Base-by-base conservation (phyloP, 1,284 basidiomycete genomes). In the Ganoderma multipileum region DNA sequence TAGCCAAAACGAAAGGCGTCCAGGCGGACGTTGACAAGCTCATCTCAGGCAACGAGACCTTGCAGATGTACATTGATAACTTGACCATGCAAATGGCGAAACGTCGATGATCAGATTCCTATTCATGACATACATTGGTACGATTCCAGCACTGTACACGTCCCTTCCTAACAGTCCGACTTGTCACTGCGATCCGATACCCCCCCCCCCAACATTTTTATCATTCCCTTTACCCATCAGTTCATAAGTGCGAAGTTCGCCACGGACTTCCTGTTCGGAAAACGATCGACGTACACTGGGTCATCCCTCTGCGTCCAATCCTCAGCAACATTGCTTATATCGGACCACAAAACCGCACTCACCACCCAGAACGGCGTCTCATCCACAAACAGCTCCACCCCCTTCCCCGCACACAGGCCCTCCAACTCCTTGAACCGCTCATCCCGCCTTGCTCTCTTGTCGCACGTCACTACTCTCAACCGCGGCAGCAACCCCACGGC, bases 21-120 rank as follows among this genome's bases (percentile, higher is more conserved):
- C 91, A 95, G 78, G 84, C 83, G 66, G 94, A 95, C 73, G 86
- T 93, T 20, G 90, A 93, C 69, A 94, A 93, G 78, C 83, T 95
- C 26, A 82, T 84, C 2, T 91, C 92, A 0, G 91, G 91, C 66
- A 95, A 95, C 73, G 89, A 91, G 71, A 95, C 90, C 5, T 80
- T 95, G 66, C 94, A 95, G 78, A 92, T 91, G 88, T 95, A 95
- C 76, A 95, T 95, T 75, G 93, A 95, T 78, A 95, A 95, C 74
- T 77, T 95, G 71, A 95, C 94, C 0, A 85, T 92, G 76, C 90
- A 95, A 79, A 93, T 94, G 88, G 91, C 92, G 36, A 92, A 89
- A 77, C 83, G 90, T 71, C 85, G 91, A 78, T 92, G 79, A 83
- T n/a, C 55, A 44, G 38, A n/a, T 26, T 28, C 18, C 38, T 18